Evolutionary conservation across 1,284 basidiomycete genomes (phyloP).

Genomic region (Irpex sp.): DNA sequence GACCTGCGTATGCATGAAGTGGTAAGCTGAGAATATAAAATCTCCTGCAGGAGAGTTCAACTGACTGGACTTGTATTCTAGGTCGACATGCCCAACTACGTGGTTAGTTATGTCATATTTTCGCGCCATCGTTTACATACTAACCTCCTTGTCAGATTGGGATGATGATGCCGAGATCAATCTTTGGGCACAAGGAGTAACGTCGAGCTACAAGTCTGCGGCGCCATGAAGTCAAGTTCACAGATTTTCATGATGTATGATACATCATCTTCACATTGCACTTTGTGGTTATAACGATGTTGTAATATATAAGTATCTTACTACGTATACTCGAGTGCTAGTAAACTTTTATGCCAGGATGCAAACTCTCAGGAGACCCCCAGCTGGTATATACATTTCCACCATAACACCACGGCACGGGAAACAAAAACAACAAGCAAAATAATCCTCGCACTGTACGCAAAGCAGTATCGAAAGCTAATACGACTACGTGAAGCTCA

Average conservation of each 20-base stretch:
- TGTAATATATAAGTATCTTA: not conserved
- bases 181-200: constrained; percentile 20
- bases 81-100: constrained; percentile 67
- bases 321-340: not conserved
- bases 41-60: not conserved
- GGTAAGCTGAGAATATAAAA: constrained; percentile 33
- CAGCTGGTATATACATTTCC: not conserved
- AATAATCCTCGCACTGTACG: not conserved
- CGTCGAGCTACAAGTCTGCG: too few relatives aligned
- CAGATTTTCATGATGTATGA: too few relatives aligned
- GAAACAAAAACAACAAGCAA: not conserved
- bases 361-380: not conserved
- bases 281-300: not conserved
- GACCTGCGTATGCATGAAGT: constrained; percentile 62
- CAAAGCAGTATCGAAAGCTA: not conserved
- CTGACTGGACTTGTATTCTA: constrained; percentile 19
- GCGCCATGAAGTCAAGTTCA: too few relatives aligned
- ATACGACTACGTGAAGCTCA: not conserved
- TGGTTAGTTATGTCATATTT: constrained; percentile 34
- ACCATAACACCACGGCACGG: not conserved
- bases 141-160: constrained; percentile 33
- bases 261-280: not conserved
- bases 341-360: not conserved
- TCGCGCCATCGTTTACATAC: not conserved
- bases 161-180: constrained; percentile 45